phyloP scores from a whole-genome alignment of 177 flowering plant species.

The Vitis hybrid region DNA sequence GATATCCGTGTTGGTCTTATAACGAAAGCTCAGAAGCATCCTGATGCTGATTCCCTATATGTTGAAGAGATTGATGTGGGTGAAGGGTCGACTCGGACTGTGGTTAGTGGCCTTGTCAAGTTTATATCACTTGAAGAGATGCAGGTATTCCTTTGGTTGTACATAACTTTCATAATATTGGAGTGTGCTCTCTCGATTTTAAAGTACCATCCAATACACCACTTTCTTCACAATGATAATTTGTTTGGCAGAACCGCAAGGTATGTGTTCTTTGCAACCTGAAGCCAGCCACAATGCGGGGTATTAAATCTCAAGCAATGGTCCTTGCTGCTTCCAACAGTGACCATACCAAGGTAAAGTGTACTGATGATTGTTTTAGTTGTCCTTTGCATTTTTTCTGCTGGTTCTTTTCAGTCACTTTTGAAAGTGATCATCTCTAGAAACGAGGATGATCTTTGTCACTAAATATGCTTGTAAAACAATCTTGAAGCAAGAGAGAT shows the following conservation, averaged over 20 bases:
- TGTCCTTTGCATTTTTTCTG: background rate
- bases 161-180: background rate
- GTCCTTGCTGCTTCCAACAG: conserved; percentile 80
- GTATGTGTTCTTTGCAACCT: conserved; percentile 96
- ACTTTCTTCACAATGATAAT: background rate
- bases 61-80: conserved; percentile 99
- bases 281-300: conserved; percentile 94
- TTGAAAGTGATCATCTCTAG: no score
- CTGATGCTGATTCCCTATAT: conserved; percentile 90
- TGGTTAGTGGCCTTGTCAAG: conserved; percentile 97
- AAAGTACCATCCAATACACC: background rate
- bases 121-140: conserved; percentile 86
- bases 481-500: no score
- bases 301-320: conserved; percentile 95
- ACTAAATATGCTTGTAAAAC: no score
- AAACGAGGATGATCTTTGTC: no score
- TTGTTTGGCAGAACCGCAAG: conserved; percentile 70
- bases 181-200: no score
- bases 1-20: conserved; percentile 96
- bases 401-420: no score
- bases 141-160: conserved; percentile 54
- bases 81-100: conserved; percentile 71
- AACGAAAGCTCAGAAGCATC: conserved; percentile 79
- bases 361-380: background rate
- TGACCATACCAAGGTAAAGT: conserved; percentile 68